Evolutionary conservation across 2,329 filamentous ascomycete species (phyloP).

Genomic region (Trichophyton mentagrophytes): DNA sequence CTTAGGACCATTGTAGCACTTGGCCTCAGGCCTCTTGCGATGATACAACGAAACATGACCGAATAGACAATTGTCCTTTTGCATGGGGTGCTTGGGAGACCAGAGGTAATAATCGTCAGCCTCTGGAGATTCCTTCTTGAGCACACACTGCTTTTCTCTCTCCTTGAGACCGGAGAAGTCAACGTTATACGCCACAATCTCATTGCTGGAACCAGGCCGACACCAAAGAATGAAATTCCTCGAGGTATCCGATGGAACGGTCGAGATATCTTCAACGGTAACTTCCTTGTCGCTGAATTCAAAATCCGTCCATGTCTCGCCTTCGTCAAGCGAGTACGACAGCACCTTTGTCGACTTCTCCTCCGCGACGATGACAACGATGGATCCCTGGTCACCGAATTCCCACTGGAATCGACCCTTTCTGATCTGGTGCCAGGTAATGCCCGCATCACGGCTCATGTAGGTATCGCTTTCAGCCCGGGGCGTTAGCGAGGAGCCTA

Average conservation of each 20-base stretch:
- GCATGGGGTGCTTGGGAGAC: conserved; percentile 71
- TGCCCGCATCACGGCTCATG: conserved; percentile 79
- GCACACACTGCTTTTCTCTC: conserved; percentile 49
- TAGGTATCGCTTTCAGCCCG: conserved; percentile 73
- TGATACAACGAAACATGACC: conserved; percentile 82
- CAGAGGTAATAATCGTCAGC: conserved; percentile 68
- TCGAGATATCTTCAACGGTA: conserved; percentile 67
- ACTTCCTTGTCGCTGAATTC: conserved; percentile 61
- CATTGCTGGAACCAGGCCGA: conserved; percentile 36
- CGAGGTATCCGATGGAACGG: conserved; percentile 75
- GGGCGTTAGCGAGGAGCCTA: conserved; percentile 57
- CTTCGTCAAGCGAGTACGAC: conserved; percentile 70
- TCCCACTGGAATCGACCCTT: conserved; percentile 88
- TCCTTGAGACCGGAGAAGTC: conserved; percentile 77
- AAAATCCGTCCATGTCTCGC: conserved; percentile 63
- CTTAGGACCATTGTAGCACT: conserved; percentile 70
- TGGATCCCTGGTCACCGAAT: conserved; percentile 86
- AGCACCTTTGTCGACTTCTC: conserved; percentile 53
- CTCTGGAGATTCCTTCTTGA: conserved; percentile 48
- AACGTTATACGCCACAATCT: conserved; percentile 62
- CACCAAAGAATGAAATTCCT: conserved; percentile 90
- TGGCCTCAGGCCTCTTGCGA: conserved; percentile 65
- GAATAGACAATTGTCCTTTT: conserved; percentile 73
- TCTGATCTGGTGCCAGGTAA: conserved; percentile 73
- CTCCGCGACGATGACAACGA: conserved; percentile 75